Evolutionary conservation across 1,284 basidiomycete species (phyloP).

Genomic region (Apiotrichum laibachii): DNA sequence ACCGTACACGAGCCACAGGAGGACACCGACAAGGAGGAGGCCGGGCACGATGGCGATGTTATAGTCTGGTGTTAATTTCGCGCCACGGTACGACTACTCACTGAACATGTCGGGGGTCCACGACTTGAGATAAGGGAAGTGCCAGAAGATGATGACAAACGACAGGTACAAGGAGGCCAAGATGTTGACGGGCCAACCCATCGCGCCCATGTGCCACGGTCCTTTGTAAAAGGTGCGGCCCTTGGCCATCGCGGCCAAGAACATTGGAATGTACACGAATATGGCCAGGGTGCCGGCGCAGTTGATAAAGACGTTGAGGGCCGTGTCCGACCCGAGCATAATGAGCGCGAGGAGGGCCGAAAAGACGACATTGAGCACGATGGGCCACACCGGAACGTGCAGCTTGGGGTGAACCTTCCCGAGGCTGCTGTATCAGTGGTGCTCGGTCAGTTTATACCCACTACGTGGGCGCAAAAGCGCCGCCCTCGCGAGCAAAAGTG

Average conservation of each 20-base stretch:
- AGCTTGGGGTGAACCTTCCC: conserved; percentile 4
- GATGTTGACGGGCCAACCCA: conserved; percentile 1
- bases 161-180: not conserved
- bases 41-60: conserved; percentile 13
- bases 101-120: conserved; percentile 4
- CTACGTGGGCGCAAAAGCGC: conserved; percentile 7
- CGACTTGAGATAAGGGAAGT: conserved; percentile 6
- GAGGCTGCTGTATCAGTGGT: not conserved
- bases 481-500: conserved; percentile 12
- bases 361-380: conserved; percentile 8
- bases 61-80: conserved; percentile 4
- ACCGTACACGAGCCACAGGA: conserved; percentile 6
- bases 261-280: not conserved
- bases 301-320: conserved; percentile 9
- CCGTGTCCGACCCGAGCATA: conserved; percentile 7
- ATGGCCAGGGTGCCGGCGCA: not conserved
- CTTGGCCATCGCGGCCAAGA: not conserved
- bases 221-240: conserved; percentile 2
- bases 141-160: conserved; percentile 8
- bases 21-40: conserved; percentile 1
- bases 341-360: conserved; percentile 3
- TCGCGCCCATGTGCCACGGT: not conserved
- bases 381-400: conserved; percentile 5
- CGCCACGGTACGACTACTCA: not conserved
- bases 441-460: not conserved